Evolutionary conservation across 768 basidiomycete species (phyloP).

Genomic region (Mycena olivaceomarginata): DNA sequence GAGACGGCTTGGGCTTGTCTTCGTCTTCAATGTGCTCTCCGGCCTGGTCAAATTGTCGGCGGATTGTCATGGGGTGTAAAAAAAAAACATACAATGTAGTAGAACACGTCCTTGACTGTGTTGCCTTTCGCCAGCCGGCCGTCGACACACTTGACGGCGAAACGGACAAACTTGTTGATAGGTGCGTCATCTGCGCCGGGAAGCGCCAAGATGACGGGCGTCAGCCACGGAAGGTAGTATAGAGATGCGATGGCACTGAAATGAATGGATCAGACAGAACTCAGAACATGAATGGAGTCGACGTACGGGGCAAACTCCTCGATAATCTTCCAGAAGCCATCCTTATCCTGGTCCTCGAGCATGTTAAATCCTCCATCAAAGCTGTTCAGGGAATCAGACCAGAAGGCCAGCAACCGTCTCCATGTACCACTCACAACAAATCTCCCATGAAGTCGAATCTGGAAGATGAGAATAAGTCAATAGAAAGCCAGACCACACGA

Average conservation of each 20-base stretch:
- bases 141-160: conserved; percentile 10
- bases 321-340: conserved; percentile 16
- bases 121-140: background rate
- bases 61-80: background rate
- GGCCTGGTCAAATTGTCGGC: background rate
- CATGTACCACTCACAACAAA: background rate
- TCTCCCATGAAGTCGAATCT: conserved; percentile 28
- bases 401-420: background rate
- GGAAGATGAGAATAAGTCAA: background rate
- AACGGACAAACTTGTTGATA: background rate
- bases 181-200: conserved; percentile 16
- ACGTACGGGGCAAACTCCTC: conserved; percentile 21
- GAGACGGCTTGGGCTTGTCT: conserved; percentile 5
- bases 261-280: background rate
- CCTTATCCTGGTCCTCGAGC: conserved; percentile 20
- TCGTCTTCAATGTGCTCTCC: conserved; percentile 25
- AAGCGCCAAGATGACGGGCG: conserved; percentile 11
- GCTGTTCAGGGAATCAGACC: background rate
- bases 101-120: background rate
- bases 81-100: conserved; percentile 8
- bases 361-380: conserved; percentile 23
- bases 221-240: conserved; percentile 21
- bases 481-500: background rate
- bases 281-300: background rate
- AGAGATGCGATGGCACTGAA: conserved; percentile 10